These are phyloP conservation scores for Pythium apleroticum DNA, from an alignment of 352 stramenopile genomes.

Conservation along the genomic window DNA sequence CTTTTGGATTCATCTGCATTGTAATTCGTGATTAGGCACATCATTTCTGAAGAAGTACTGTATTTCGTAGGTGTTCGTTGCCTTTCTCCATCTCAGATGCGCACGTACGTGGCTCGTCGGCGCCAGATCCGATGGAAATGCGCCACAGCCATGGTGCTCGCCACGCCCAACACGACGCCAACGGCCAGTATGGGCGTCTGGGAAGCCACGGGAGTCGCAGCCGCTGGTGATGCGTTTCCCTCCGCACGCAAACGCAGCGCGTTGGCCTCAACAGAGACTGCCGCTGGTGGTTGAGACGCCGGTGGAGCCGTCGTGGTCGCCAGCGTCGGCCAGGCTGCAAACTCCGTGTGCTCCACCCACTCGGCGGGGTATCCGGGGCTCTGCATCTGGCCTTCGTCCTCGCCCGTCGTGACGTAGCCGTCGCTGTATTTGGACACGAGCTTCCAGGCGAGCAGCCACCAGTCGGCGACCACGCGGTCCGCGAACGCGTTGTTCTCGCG, in stretches of 20 bases:
- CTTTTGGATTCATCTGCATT: no score
- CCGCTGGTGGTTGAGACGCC: not conserved
- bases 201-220: not conserved
- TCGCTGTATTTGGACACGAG: conserved; percentile 73
- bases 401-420: conserved; percentile 66
- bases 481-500: conserved; percentile 56
- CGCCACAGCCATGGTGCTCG: conserved; percentile 2
- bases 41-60: no score
- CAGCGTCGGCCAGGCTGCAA: not conserved
- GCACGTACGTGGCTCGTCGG: conserved; percentile 3
- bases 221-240: not conserved
- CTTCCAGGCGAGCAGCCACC: conserved; percentile 65
- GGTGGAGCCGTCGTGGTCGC: not conserved
- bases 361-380: conserved; percentile 58
- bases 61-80: not conserved
- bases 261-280: not conserved
- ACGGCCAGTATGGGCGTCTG: not conserved
- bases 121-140: conserved; percentile 2
- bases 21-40: no score
- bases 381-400: conserved; percentile 43
- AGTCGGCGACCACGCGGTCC: conserved; percentile 47
- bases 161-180: conserved; percentile 8
- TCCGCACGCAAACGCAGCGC: not conserved
- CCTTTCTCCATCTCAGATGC: conserved; percentile 9
- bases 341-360: conserved; percentile 60